Evolutionary conservation across 2,329 filamentous ascomycete species (phyloP), one percentile per base, ranked within the genome.

Genomic region (Onygenales sp.): DNA sequence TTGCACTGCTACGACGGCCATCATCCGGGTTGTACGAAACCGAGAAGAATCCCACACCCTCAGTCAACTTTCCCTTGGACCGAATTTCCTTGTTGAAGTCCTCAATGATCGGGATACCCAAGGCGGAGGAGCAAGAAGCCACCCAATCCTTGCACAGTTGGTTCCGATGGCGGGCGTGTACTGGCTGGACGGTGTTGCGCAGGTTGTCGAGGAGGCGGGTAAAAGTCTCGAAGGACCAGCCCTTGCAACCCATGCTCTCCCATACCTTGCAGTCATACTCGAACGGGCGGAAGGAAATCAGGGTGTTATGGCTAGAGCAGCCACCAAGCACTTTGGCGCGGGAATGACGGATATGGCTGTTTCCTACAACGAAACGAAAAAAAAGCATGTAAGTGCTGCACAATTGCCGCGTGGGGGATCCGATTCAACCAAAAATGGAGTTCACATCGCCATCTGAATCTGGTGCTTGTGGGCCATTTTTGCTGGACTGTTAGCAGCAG

Each of bases 81-180:
- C 79, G 80, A 68, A 95, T 95, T 67, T 91, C 82, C 63, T 84
- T 77, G 77, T 95, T 95, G 79, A 94, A 95, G 74, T 95, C 87
- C 59, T 83, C 76, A 61, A 93, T 82, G 52, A 94, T 73, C 51
- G 90, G 90, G 58, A 95, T 89, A 65, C 86, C 74, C 72, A 94
- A 79, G 27, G 89, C 87, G 32, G 77, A 80, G 57, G 86, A 86
- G 77, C 88, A 93, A 34, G 88, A 82, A 63, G 86, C 74, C 54
- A 95, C 80, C 90, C 90, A 95, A 71, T 95, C 90, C 70, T 88
- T 82, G 78, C 88, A 94, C 50, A 95, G 79, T 77, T 95, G 87
- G 74, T 95, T 95, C 61, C 88, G 81, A 74, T 95, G 89, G 55
- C 85, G 83, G 54, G 82, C 79, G 70, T 95, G 88, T 36, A 95